A percentile compares a stretch with the other conserved stretches of the same genome.
Conservation (phyloP, 768 basidiomycete species). For the Xerocomellus dryophilus region DNA sequence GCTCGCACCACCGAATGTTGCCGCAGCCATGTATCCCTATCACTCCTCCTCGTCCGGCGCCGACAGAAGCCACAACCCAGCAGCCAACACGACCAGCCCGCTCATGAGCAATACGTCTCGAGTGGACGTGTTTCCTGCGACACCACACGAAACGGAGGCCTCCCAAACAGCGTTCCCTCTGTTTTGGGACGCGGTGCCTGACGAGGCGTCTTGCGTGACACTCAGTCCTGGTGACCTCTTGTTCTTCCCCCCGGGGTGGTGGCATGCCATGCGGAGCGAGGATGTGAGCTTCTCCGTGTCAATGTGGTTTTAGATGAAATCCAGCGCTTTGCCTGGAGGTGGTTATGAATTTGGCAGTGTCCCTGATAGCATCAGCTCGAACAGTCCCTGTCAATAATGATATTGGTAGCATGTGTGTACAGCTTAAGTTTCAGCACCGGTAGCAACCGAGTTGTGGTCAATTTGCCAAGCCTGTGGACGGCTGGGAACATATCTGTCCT, state of each 20-base stretch:
- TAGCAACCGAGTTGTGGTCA: conserved; percentile 26
- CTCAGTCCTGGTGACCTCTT: conserved; percentile 83
- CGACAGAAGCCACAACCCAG: conserved; percentile 35
- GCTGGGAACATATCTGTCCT: conserved; percentile 20
- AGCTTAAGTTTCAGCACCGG: conserved; percentile 23
- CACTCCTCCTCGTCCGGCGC: conserved; percentile 18
- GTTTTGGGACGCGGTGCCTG: conserved; percentile 58
- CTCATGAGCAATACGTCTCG: conserved; percentile 78
- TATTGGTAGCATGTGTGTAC: conserved; percentile 10
- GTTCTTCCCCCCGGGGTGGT: conserved; percentile 91
- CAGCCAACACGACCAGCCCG: conserved; percentile 39
- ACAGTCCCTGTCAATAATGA: background rate
- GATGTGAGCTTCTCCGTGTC: conserved; percentile 82
- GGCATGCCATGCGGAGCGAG: conserved; percentile 89
- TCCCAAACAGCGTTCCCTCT: conserved; percentile 38
- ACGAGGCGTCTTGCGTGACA: conserved; percentile 55
- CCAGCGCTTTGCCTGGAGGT: conserved; percentile 25
- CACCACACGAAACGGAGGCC: conserved; percentile 17
- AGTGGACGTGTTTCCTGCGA: conserved; percentile 66
- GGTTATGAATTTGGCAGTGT: conserved; percentile 5
- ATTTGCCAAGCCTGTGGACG: conserved; percentile 12
- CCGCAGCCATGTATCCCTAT: conserved; percentile 60
- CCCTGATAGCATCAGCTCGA: background rate
- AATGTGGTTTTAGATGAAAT: conserved; percentile 74
- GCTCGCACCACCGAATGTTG: conserved; percentile 72